A percentile compares a stretch with the other conserved stretches of the same genome.
Evolutionary conservation across 2,329 filamentous ascomycete genomes (phyloP).

Genomic region (Alternaria triticina): DNA sequence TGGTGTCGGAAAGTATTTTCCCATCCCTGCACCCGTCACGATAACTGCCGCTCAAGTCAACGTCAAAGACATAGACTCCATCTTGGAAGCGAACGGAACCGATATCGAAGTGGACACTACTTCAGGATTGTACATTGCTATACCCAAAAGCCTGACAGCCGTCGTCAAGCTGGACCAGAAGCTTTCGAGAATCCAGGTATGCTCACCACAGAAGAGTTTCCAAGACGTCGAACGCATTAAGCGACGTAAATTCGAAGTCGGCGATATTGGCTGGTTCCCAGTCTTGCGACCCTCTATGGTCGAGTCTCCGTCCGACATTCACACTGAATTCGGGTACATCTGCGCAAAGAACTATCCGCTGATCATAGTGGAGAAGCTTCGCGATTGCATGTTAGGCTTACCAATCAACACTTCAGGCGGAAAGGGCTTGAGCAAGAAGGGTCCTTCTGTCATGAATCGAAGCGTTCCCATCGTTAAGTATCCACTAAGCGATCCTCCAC

Average conservation of each 20-base stretch:
- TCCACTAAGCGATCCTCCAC: too few relatives aligned
- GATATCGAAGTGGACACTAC: not conserved
- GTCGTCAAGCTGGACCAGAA: not conserved
- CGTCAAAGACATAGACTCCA: too few relatives aligned
- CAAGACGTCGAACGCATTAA: not conserved
- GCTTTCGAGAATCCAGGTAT: not conserved
- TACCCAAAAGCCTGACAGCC: not conserved
- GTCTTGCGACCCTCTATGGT: not conserved
- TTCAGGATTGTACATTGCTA: accelerated
- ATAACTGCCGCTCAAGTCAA: not conserved
- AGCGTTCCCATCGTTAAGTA: not conserved
- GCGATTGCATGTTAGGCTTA: not conserved
- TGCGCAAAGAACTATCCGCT: not conserved
- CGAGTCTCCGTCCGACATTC: not conserved
- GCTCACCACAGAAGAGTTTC: not conserved
- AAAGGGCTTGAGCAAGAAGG: not conserved
- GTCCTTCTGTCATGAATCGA: not conserved
- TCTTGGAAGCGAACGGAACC: too few relatives aligned
- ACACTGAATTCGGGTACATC: not conserved
- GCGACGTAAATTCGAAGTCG: not conserved
- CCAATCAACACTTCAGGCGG: not conserved
- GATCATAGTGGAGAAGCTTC: not conserved
- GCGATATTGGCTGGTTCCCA: not conserved
- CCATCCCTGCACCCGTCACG: not conserved
- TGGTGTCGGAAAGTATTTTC: not conserved